Conservation (phyloP, 306 rosid species). For the Glycine soja region DNA sequence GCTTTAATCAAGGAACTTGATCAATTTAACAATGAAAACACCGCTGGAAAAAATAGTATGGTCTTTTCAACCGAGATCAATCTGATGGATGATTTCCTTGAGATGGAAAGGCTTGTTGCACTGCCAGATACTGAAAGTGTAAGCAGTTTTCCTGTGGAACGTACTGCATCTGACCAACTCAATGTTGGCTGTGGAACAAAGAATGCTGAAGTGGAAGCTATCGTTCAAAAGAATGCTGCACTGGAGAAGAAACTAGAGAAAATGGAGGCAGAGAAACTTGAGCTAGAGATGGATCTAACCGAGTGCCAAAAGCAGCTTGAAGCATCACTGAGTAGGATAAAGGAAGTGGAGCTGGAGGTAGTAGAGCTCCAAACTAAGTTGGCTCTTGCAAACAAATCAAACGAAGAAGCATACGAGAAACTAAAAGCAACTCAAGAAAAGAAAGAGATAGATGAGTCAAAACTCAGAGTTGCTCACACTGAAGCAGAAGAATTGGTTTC, state of each 20-base stretch:
- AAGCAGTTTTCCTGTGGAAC: conserved; percentile 45
- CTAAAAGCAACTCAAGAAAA: conserved; percentile 46
- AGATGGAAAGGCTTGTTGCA: conserved; percentile 80
- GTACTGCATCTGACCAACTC: conserved; percentile 36
- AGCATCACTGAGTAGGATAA: conserved; percentile 51
- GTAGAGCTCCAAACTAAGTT: conserved; percentile 57
- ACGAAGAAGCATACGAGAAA: conserved; percentile 57
- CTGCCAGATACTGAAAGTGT: conserved; percentile 54
- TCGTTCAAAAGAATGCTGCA: conserved; percentile 53
- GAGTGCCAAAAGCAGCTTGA: conserved; percentile 60
- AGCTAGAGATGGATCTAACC: conserved; percentile 56
- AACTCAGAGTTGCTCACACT: conserved; percentile 47
- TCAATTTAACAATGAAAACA: conserved; percentile 50
- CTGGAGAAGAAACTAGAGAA: conserved; percentile 58
- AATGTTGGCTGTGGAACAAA: conserved; percentile 39
- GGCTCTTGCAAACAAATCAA: conserved; percentile 51
- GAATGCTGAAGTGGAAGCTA: conserved; percentile 55
- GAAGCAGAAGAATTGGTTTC: conserved; percentile 57
- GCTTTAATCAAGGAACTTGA: conserved; percentile 49
- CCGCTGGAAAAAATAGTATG: conserved; percentile 42
- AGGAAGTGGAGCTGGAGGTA: conserved; percentile 53
- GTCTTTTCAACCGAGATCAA: conserved; percentile 60
- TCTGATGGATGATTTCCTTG: conserved; percentile 82
- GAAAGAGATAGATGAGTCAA: conserved; percentile 56
- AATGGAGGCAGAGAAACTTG: conserved; percentile 58